phyloP scores from a whole-genome alignment of 2,329 filamentous ascomycete species.

The Plenodomus lindquistii region DNA sequence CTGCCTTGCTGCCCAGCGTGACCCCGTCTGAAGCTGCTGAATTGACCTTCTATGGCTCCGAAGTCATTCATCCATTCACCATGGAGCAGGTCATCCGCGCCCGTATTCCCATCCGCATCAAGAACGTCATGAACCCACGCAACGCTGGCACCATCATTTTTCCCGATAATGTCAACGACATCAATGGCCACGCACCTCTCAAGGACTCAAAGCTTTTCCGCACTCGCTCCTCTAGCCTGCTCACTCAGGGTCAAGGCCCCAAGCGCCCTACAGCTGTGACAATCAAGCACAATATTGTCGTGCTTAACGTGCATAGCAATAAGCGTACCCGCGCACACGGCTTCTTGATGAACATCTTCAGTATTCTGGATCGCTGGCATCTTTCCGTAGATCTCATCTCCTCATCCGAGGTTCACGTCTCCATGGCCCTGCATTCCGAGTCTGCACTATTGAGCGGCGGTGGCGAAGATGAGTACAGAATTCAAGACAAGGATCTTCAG shows the following conservation, averaged over 20 bases:
- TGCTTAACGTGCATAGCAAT: conserved; percentile 98
- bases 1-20: conserved; percentile 83
- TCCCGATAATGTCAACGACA: conserved; percentile 67
- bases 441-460: conserved; percentile 56
- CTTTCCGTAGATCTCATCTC: conserved; percentile 96
- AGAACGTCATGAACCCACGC: conserved; percentile 86
- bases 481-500: conserved; percentile 52
- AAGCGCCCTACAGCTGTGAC: conserved; percentile 72
- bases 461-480: conserved; percentile 53
- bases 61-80: conserved; percentile 97
- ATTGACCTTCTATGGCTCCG: conserved; percentile 74
- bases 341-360: conserved; percentile 93
- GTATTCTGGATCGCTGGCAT: conserved; percentile 81
- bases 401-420: conserved; percentile 94
- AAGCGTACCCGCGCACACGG: conserved; percentile 94
- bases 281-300: conserved; percentile 94
- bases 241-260: conserved; percentile 51
- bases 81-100: conserved; percentile 89
- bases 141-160: conserved; percentile 80
- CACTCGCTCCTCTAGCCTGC: conserved; percentile 50
- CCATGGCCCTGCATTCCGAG: conserved; percentile 90
- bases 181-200: conserved; percentile 59
- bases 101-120: conserved; percentile 84
- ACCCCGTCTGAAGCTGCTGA: conserved; percentile 95
- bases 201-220: conserved; percentile 61